Evolutionary conservation across 2,329 filamentous ascomycete species (phyloP).

Genomic region (Blumeriella jaapii): DNA sequence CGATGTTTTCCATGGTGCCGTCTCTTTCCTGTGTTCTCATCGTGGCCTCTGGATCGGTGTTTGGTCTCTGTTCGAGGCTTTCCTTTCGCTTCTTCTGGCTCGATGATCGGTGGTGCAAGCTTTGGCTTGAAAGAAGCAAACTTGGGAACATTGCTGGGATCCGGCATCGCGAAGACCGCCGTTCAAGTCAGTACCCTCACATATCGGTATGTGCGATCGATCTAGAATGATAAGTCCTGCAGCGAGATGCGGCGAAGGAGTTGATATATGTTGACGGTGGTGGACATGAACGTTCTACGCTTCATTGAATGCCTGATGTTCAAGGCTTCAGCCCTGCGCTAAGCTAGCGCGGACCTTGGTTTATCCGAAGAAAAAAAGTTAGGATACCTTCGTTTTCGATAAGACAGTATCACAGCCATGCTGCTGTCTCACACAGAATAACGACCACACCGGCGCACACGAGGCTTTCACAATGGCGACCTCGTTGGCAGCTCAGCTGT

Average conservation of each 20-base stretch:
- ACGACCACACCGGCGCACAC: not conserved
- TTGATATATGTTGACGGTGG: too few species aligned
- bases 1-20: slow-evolving; percentile 8
- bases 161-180: slow-evolving; percentile 16
- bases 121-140: slow-evolving; percentile 64
- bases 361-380: slow-evolving; percentile 8
- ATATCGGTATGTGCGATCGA: slow-evolving; percentile 6
- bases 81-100: slow-evolving; percentile 2
- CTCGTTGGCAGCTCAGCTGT: slow-evolving; percentile 84
- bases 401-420: not conserved
- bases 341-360: not conserved
- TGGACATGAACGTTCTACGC: too few species aligned
- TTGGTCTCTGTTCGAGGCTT: slow-evolving; percentile 7
- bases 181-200: slow-evolving; percentile 10
- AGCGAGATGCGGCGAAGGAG: too few species aligned
- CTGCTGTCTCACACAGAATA: not conserved
- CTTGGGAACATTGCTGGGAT: slow-evolving; percentile 42
- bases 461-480: slow-evolving; percentile 51
- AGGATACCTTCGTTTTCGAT: slow-evolving; percentile 6
- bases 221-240: not conserved
- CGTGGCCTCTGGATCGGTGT: slow-evolving; percentile 7
- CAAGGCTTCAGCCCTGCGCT: not conserved
- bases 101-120: slow-evolving; percentile 10
- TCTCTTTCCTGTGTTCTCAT: slow-evolving; percentile 14
- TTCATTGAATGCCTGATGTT: not conserved